Evolutionary conservation across 2,329 filamentous ascomycete species (phyloP).

Genomic region (Chalara sp.): DNA sequence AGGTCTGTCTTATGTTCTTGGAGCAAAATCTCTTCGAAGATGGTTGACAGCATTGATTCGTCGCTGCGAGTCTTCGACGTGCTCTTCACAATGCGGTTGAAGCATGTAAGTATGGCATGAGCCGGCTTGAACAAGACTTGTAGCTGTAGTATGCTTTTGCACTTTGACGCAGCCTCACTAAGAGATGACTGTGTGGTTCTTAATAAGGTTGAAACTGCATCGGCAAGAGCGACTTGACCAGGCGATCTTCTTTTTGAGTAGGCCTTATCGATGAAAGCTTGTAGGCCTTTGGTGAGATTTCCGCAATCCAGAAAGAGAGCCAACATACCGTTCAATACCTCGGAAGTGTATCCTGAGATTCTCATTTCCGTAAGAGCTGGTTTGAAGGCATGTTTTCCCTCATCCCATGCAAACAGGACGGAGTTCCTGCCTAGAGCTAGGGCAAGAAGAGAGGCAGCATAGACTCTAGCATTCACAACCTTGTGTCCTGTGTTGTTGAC

Average conservation of each 20-base stretch:
- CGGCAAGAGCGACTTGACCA: conserved; percentile 26
- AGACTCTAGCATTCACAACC: conserved; percentile 41
- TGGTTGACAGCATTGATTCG: conserved; percentile 52
- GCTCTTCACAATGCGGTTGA: conserved; percentile 23
- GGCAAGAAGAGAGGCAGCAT: conserved; percentile 52
- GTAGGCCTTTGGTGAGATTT: conserved; percentile 25
- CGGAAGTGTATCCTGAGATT: conserved; percentile 42
- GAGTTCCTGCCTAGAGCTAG: conserved; percentile 67
- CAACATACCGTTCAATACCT: conserved; percentile 41
- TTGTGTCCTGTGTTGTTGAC: conserved; percentile 33
- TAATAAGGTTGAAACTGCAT: conserved; percentile 31
- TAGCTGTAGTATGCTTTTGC: conserved; percentile 26
- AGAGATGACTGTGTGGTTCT: conserved; percentile 24
- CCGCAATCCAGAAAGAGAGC: conserved; percentile 29
- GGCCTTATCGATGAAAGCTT: conserved; percentile 22
- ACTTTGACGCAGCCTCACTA: conserved; percentile 16
- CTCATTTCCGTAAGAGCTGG: conserved; percentile 40
- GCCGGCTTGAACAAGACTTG: conserved; percentile 25
- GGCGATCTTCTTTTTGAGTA: conserved; percentile 22
- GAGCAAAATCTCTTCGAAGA: conserved; percentile 55
- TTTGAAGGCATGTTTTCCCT: conserved; percentile 44
- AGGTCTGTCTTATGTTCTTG: conserved; percentile 57
- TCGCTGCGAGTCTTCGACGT: conserved; percentile 38
- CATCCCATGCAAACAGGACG: conserved; percentile 59
- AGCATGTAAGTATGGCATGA: conserved; percentile 24